Evolutionary conservation across 2,329 filamentous ascomycete genomes (phyloP).

Genomic region (Teratosphaeria epicoccoides): DNA sequence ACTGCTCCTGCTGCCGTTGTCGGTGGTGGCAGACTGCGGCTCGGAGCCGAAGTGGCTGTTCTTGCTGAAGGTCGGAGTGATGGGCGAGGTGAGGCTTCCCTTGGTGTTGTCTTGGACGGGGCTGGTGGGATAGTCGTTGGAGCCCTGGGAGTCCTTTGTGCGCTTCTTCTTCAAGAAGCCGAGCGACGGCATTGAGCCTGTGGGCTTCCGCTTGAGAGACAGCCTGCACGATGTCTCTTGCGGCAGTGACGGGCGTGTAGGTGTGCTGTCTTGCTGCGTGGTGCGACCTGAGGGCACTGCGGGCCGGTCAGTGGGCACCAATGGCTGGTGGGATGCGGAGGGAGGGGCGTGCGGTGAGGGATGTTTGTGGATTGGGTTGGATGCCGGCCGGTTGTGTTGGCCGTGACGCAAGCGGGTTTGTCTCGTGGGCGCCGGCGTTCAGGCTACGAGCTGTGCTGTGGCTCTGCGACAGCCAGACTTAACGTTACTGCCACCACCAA

Average conservation of each 20-base stretch:
- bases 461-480: too few relatives aligned
- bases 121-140: slow-evolving; percentile 55
- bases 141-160: slow-evolving; percentile 67
- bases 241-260: background rate
- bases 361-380: too few relatives aligned
- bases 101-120: slow-evolving; percentile 40
- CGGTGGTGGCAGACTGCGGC: slow-evolving; percentile 17
- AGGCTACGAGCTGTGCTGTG: background rate
- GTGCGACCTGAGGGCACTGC: background rate
- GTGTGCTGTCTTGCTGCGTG: background rate
- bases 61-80: slow-evolving; percentile 41
- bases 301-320: background rate
- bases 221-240: background rate
- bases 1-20: background rate
- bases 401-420: background rate
- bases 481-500: too few relatives aligned
- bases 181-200: slow-evolving; percentile 70
- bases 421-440: background rate
- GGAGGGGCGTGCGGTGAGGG: background rate
- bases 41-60: slow-evolving; percentile 18
- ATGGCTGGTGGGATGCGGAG: background rate
- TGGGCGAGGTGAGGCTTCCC: slow-evolving; percentile 17
- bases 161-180: slow-evolving; percentile 98
- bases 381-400: background rate
- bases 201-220: slow-evolving; percentile 4